Conservation (phyloP, 108 stramenopile species). For the Pseudonitzschia multistriata region DNA sequence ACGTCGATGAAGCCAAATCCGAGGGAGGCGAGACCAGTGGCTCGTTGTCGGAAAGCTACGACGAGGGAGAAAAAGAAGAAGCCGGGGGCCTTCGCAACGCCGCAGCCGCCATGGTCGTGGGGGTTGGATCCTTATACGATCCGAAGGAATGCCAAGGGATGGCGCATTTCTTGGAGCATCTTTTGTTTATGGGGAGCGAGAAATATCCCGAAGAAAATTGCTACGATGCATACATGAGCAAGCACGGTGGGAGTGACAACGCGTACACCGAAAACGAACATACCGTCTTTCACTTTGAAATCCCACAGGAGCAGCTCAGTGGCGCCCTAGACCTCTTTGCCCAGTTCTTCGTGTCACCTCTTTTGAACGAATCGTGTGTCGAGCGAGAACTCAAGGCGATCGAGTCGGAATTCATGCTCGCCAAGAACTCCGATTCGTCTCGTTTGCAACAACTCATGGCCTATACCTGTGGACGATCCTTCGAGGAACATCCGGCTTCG, state of each 20-base stretch:
- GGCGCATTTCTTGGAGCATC: slow-evolving; percentile 94
- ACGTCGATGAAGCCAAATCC: slow-evolving; percentile 29
- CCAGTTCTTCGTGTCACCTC: slow-evolving; percentile 90
- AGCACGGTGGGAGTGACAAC: slow-evolving; percentile 92
- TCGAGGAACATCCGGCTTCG: slow-evolving; percentile 55
- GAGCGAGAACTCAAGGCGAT: slow-evolving; percentile 95
- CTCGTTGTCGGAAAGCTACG: slow-evolving; percentile 15
- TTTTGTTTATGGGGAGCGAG: slow-evolving; percentile 94
- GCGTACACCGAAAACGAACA: slow-evolving; percentile 94
- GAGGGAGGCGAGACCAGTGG: slow-evolving; percentile 22
- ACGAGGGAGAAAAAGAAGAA: slow-evolving; percentile 40
- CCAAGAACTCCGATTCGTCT: slow-evolving; percentile 70
- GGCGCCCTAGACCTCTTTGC: slow-evolving; percentile 92
- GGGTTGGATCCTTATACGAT: slow-evolving; percentile 90
- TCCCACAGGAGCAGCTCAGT: slow-evolving; percentile 78
- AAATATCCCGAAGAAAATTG: slow-evolving; percentile 90
- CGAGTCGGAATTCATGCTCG: slow-evolving; percentile 93
- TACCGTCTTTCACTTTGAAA: slow-evolving; percentile 92
- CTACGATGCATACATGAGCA: slow-evolving; percentile 81
- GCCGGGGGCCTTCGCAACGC: slow-evolving; percentile 68
- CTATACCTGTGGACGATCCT: slow-evolving; percentile 57
- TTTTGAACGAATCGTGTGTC: slow-evolving; percentile 75
- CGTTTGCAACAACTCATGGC: slow-evolving; percentile 73
- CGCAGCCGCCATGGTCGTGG: slow-evolving; percentile 92
- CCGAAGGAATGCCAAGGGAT: slow-evolving; percentile 86